Percentiles rank a stretch among this genome's conserved stretches.
phyloP scores from a whole-genome alignment of 2,329 filamentous ascomycete species.

The Alternaria atra region DNA sequence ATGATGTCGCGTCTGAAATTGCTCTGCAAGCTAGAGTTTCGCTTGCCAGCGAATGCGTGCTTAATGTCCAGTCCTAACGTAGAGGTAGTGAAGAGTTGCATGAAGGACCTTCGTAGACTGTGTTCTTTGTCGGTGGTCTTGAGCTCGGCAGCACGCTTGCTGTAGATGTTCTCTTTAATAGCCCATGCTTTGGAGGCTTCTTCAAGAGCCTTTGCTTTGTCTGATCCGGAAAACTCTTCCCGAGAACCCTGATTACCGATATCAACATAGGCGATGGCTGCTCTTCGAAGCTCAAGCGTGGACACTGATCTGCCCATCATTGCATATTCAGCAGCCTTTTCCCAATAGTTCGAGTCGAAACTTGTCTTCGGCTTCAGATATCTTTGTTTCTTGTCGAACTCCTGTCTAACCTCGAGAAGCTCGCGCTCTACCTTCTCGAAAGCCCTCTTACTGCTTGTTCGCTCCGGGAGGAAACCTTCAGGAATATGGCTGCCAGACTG shows the following conservation, averaged over 20 bases:
- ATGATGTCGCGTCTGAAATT: not conserved
- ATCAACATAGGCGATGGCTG: not conserved
- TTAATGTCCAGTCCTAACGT: not conserved
- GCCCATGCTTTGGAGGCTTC: not conserved
- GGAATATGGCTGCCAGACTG: no score
- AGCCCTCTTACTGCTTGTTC: no score
- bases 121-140: not conserved
- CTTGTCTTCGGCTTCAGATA: no score
- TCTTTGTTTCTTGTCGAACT: no score
- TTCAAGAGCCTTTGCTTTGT: not conserved
- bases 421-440: no score
- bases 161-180: not conserved
- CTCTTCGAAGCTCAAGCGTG: not conserved
- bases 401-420: no score
- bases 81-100: not conserved
- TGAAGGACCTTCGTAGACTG: not conserved
- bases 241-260: not conserved
- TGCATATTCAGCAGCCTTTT: not conserved
- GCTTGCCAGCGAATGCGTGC: not conserved
- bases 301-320: not conserved
- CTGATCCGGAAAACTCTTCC: not conserved
- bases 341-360: not conserved
- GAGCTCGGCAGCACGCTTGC: not conserved
- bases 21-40: no score
- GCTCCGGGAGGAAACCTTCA: no score